Evolutionary conservation across 1,284 basidiomycete genomes (phyloP).

Genomic region (Sporisorium sorghi): DNA sequence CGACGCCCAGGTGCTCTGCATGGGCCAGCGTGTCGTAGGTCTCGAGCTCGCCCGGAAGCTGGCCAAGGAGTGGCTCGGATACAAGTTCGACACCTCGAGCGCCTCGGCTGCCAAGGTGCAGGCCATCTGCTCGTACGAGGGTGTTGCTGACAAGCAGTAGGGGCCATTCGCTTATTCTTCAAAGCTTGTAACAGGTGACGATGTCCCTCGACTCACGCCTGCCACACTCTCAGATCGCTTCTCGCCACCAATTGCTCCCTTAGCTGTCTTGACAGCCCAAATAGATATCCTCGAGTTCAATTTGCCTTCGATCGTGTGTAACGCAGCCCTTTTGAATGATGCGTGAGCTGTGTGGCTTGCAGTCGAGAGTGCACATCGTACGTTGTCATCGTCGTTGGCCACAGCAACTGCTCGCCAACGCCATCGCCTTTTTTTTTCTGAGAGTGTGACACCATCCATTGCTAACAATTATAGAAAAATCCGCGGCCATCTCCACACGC

Average conservation of each 20-base stretch:
- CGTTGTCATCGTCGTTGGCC: slow-evolving; percentile 1
- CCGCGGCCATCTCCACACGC: background rate
- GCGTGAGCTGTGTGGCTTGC: background rate
- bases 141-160: slow-evolving; percentile 46
- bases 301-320: background rate
- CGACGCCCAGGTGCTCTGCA: slow-evolving; percentile 71
- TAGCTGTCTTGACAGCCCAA: too few relatives aligned
- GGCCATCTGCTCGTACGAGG: slow-evolving; percentile 66
- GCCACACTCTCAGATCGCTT: background rate
- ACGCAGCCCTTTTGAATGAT: background rate
- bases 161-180: too few relatives aligned
- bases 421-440: background rate
- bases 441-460: background rate
- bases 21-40: slow-evolving; percentile 72
- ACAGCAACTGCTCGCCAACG: background rate
- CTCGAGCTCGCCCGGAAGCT: slow-evolving; percentile 70
- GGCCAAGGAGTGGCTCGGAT: slow-evolving; percentile 71
- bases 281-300: slow-evolving; percentile 13
- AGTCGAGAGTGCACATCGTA: background rate
- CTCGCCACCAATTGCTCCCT: background rate
- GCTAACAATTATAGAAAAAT: background rate
- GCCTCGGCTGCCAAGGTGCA: slow-evolving; percentile 71
- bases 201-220: background rate
- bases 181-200: background rate
- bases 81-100: slow-evolving; percentile 70